phyloP scores from a whole-genome alignment of 192 early-diverging fungal species.

The Backusella australiensis region DNA sequence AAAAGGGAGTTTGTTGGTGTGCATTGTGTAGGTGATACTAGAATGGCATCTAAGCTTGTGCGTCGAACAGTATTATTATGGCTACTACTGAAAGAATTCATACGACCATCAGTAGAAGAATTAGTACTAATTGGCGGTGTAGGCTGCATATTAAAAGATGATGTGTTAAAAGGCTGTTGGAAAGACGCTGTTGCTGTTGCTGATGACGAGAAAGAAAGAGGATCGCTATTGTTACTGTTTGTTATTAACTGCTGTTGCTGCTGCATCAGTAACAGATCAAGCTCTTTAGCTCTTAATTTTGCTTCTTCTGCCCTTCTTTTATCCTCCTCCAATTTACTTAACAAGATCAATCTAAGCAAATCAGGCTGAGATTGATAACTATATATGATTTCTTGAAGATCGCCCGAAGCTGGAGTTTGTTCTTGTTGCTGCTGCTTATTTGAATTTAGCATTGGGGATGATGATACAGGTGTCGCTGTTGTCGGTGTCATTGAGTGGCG shows the following conservation, averaged over 20 bases:
- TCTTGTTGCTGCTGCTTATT: conserved; percentile 1
- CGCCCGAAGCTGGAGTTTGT: conserved; percentile 24
- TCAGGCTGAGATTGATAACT: conserved; percentile 49
- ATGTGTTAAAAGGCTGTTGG: background rate
- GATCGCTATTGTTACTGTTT: background rate
- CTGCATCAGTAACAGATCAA: conserved; percentile 46
- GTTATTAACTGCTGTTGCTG: conserved; percentile 14
- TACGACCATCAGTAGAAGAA: conserved; percentile 9
- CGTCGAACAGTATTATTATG: conserved; percentile 3
- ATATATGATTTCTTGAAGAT: conserved; percentile 47
- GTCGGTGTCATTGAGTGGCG: conserved; percentile 5
- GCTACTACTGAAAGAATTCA: background rate
- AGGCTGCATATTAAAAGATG: conserved; percentile 12
- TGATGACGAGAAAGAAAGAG: background rate
- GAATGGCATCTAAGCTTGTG: conserved; percentile 9
- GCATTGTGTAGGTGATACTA: conserved; percentile 4
- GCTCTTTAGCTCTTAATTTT: conserved; percentile 42
- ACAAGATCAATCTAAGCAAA: conserved; percentile 49
- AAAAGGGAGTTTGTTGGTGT: background rate
- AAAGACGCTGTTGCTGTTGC: background rate
- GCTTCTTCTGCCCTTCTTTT: conserved; percentile 55
- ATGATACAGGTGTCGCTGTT: background rate
- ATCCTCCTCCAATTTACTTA: conserved; percentile 55
- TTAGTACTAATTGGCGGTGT: conserved; percentile 10
- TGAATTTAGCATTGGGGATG: background rate